Percentiles rank a stretch among this genome's conserved stretches.
Evolutionary conservation across 1,284 basidiomycete species (phyloP).

Genomic region (Apiotrichum veenhuisii): DNA sequence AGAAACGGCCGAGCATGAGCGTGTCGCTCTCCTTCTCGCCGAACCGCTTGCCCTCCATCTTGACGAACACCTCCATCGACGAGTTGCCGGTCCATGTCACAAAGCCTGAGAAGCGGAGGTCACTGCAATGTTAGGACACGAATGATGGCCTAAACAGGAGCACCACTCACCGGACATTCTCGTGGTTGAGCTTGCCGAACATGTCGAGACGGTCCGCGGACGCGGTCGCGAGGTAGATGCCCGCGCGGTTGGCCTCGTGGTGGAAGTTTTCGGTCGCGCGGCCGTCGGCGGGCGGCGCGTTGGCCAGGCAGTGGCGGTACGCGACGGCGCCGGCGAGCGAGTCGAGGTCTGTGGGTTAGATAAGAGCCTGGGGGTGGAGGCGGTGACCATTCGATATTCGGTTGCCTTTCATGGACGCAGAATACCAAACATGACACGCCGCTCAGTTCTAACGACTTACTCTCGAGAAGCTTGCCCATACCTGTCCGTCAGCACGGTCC

Average conservation of each 20-base stretch:
- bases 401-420: too few species aligned
- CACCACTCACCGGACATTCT: slow-evolving; percentile 48
- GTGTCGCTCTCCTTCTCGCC: slow-evolving; percentile 57
- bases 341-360: slow-evolving; percentile 57
- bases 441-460: too few species aligned
- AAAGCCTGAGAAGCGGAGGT: slow-evolving; percentile 70
- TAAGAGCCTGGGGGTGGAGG: too few species aligned
- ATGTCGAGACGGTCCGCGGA: slow-evolving; percentile 63
- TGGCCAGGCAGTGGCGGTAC: slow-evolving; percentile 67
- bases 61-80: slow-evolving; percentile 76
- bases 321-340: slow-evolving; percentile 75
- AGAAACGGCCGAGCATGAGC: slow-evolving; percentile 58
- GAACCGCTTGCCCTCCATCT: slow-evolving; percentile 63
- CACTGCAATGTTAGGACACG: slow-evolving; percentile 54
- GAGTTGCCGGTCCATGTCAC: slow-evolving; percentile 72
- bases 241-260: slow-evolving; percentile 58
- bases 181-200: slow-evolving; percentile 42
- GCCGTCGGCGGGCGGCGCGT: slow-evolving; percentile 12
- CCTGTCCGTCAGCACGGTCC: slow-evolving; percentile 22
- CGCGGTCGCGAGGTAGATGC: slow-evolving; percentile 77
- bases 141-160: not conserved
- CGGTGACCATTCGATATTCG: too few species aligned
- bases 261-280: slow-evolving; percentile 48
- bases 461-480: slow-evolving; percentile 50
- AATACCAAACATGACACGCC: too few species aligned